A percentile compares a stretch with the other conserved stretches of the same genome.
These are phyloP conservation scores for Fusarium metavorans DNA, from an alignment of 2,329 filamentous ascomycete species.

Conservation along the genomic window DNA sequence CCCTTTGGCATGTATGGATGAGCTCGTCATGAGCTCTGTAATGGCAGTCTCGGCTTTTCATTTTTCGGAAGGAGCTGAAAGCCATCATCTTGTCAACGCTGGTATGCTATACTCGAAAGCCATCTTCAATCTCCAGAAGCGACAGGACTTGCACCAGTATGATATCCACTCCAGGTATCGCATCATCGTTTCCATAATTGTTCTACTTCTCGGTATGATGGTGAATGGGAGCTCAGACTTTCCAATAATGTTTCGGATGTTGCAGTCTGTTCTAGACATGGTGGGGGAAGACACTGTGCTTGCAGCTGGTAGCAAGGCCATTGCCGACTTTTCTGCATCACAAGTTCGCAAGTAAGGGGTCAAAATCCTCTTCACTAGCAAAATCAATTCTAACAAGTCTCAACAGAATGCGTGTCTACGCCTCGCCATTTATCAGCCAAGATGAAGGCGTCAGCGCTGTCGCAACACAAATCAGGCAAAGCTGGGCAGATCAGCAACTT, in stretches of 20 bases:
- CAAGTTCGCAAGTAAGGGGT: constrained; percentile 39
- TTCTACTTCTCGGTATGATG: constrained; percentile 41
- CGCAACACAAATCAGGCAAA: constrained; percentile 17
- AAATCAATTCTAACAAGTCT: constrained; percentile 61
- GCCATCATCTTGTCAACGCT: constrained; percentile 1
- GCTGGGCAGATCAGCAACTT: constrained; percentile 66
- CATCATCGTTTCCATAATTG: constrained; percentile 37
- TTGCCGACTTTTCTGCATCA: constrained; percentile 28
- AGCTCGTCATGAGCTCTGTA: constrained; percentile 43
- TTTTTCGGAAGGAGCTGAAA: constrained; percentile 5
- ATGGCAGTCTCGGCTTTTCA: constrained; percentile 44
- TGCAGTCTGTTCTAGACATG: constrained; percentile 38
- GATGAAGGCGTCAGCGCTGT: constrained; percentile 33
- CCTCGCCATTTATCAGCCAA: constrained; percentile 35
- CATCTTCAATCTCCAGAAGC: constrained; percentile 23
- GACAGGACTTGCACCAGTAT: constrained; percentile 15
- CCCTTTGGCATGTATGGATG: constrained; percentile 32
- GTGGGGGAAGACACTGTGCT: constrained; percentile 32
- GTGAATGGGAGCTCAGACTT: constrained; percentile 43
- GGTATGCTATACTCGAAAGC: constrained; percentile 21
- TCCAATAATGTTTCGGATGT: constrained; percentile 41
- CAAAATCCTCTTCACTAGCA: no score
- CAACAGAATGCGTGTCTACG: constrained; percentile 38
- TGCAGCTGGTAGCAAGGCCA: constrained; percentile 13
- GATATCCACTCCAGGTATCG: constrained; percentile 22